Conservation (phyloP, 148 eudicot species). For the Talinum fruticosum region DNA sequence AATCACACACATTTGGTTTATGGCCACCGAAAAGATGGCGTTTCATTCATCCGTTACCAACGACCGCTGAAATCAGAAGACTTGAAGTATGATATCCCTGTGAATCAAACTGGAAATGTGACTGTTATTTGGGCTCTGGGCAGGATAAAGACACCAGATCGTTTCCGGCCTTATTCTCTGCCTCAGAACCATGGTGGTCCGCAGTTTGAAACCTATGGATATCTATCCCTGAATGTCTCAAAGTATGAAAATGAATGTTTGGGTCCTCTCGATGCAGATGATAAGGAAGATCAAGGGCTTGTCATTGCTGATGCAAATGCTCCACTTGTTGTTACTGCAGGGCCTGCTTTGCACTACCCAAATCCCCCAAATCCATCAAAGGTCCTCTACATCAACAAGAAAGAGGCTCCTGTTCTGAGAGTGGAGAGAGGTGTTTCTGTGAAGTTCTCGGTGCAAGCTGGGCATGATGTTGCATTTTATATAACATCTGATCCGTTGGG, state of each 20-base stretch:
- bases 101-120: conserved; percentile 50
- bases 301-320: conserved; percentile 71
- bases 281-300: conserved; percentile 89
- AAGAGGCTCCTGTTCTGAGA: conserved; percentile 81
- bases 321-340: conserved; percentile 71
- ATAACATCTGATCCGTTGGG: conserved; percentile 85
- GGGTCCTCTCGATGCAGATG: conserved; percentile 87
- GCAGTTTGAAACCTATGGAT: conserved; percentile 47
- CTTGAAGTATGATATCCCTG: conserved; percentile 57
- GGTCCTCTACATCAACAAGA: conserved; percentile 85
- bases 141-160: conserved; percentile 78
- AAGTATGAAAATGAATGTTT: conserved; percentile 62
- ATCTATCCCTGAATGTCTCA: conserved; percentile 60
- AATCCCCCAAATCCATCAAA: conserved; percentile 88
- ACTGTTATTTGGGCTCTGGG: conserved; percentile 90
- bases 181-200: conserved; percentile 82
- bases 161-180: conserved; percentile 64
- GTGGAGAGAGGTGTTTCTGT: conserved; percentile 93
- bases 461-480: conserved; percentile 89
- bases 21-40: conserved; percentile 89
- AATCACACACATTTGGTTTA: conserved; percentile 68
- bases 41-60: conserved; percentile 64
- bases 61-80: conserved; percentile 55
- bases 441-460: conserved; percentile 92
- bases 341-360: conserved; percentile 72